Evolutionary conservation across 1,284 basidiomycete genomes (phyloP).

Genomic region (Cryptococcus sp.): DNA sequence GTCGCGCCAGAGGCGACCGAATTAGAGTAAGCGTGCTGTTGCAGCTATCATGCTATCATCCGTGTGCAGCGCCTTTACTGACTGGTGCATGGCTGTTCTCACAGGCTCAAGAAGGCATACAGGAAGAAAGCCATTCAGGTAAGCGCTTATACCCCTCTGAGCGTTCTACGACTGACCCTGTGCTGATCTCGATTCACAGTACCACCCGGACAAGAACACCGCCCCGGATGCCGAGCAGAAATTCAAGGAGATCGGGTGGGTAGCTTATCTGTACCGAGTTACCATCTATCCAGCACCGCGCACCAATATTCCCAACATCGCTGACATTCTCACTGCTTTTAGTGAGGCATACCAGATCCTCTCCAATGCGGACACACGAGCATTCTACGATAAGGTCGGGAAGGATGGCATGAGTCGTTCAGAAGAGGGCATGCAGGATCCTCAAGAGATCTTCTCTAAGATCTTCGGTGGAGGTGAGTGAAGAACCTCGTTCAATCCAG

Average conservation of each 20-base stretch:
- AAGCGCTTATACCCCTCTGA: slow-evolving; percentile 23
- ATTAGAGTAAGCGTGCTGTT: slow-evolving; percentile 40
- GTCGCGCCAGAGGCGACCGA: slow-evolving; percentile 50
- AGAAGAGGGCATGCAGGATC: slow-evolving; percentile 63
- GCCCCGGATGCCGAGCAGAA: slow-evolving; percentile 83
- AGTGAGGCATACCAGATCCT: slow-evolving; percentile 91
- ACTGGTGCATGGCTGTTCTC: neutral
- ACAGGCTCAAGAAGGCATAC: slow-evolving; percentile 86
- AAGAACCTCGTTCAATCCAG: neutral
- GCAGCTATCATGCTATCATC: neutral
- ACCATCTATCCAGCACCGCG: no score
- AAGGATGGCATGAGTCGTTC: slow-evolving; percentile 58
- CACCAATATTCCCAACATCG: no score
- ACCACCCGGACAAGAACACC: slow-evolving; percentile 90
- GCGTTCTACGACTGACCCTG: neutral
- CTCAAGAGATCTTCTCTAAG: slow-evolving; percentile 85
- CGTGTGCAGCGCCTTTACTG: neutral
- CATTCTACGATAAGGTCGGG: slow-evolving; percentile 94
- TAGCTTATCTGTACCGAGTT: slow-evolving; percentile 7
- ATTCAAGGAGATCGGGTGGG: slow-evolving; percentile 89
- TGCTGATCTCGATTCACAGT: slow-evolving; percentile 57
- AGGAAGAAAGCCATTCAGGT: slow-evolving; percentile 94
- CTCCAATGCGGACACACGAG: slow-evolving; percentile 79
- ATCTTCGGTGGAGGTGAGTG: slow-evolving; percentile 86
- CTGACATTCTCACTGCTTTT: neutral